Percentiles rank a stretch among this genome's conserved stretches.
Conservation (phyloP, 1,284 basidiomycete species). For the Ceratorhiza oryzae-sativae region DNA sequence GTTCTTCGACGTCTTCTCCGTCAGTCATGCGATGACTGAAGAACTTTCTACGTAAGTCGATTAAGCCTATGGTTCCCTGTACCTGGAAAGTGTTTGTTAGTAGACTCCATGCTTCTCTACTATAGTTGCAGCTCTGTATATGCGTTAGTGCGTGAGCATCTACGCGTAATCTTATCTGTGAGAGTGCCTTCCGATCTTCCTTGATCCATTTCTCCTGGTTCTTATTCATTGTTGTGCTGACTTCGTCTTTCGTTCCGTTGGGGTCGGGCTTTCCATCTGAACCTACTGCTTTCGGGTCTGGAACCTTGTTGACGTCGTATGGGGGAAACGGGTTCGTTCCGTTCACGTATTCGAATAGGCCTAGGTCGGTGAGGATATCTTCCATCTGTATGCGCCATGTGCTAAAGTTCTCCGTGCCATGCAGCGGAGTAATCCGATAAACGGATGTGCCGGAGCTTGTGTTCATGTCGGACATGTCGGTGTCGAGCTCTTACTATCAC, state of each 20-base stretch:
- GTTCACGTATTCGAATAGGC: neutral
- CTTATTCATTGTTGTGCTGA: neutral
- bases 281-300: neutral
- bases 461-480: neutral
- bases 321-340: neutral
- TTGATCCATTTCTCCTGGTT: conserved; percentile 9
- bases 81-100: neutral
- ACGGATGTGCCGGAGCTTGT: neutral
- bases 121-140: neutral
- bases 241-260: neutral
- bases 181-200: neutral
- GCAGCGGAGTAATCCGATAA: neutral
- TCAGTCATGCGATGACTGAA: conserved; percentile 10
- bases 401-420: neutral
- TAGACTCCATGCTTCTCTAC: neutral
- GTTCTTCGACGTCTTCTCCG: conserved; percentile 2
- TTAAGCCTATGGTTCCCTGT: neutral
- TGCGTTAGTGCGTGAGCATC: conserved; percentile 1
- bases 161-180: neutral
- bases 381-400: conserved; percentile 1
- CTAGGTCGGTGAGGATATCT: neutral
- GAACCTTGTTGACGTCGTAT: neutral
- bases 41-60: conserved; percentile 6
- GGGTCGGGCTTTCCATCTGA: neutral
- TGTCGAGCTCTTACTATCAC: too few species aligned